These are phyloP conservation scores for Penicillium nucicola DNA, from an alignment of 495 filamentous ascomycete species.

Conservation along the genomic window DNA sequence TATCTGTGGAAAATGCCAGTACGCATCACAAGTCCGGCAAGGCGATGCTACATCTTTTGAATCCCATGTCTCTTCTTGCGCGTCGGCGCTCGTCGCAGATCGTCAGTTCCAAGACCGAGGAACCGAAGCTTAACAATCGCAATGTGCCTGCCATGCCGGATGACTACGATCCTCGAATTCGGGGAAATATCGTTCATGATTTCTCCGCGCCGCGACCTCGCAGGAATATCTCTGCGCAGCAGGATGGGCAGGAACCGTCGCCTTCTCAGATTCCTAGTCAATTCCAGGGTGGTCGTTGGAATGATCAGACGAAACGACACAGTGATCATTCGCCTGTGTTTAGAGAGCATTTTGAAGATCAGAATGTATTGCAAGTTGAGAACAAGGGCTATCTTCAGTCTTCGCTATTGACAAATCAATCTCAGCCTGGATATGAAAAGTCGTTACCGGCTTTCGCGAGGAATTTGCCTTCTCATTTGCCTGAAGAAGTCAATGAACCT, in stretches of 20 bases:
- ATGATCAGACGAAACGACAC: conserved; percentile 31
- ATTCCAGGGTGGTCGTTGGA: conserved; percentile 9
- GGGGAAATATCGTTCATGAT: conserved; percentile 82
- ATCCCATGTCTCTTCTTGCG: conserved; percentile 64
- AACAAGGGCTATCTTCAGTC: conserved; percentile 49
- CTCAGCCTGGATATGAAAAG: conserved; percentile 30
- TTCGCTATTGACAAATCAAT: conserved; percentile 37
- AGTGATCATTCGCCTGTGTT: conserved; percentile 62
- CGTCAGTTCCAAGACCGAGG: conserved; percentile 41
- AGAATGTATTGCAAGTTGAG: conserved; percentile 46
- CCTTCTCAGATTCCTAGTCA: conserved; percentile 4
- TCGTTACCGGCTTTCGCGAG: conserved; percentile 51
- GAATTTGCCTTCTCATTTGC: conserved; percentile 43
- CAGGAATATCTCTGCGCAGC: conserved; percentile 45
- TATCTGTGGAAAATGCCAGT: conserved; percentile 23
- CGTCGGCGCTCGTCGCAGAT: conserved; percentile 54
- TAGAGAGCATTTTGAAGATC: conserved; percentile 66
- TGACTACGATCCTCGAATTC: conserved; percentile 81
- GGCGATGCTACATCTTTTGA: conserved; percentile 63
- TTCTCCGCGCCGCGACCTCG: conserved; percentile 80
- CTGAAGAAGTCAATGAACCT: conserved; percentile 20
- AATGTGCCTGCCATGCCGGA: conserved; percentile 61
- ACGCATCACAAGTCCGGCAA: conserved; percentile 47
- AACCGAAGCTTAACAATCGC: conserved; percentile 42
- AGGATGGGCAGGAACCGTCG: conserved; percentile 12